Base-by-base conservation (phyloP, 2,329 filamentous ascomycete genomes). In the Alternaria sp. region DNA sequence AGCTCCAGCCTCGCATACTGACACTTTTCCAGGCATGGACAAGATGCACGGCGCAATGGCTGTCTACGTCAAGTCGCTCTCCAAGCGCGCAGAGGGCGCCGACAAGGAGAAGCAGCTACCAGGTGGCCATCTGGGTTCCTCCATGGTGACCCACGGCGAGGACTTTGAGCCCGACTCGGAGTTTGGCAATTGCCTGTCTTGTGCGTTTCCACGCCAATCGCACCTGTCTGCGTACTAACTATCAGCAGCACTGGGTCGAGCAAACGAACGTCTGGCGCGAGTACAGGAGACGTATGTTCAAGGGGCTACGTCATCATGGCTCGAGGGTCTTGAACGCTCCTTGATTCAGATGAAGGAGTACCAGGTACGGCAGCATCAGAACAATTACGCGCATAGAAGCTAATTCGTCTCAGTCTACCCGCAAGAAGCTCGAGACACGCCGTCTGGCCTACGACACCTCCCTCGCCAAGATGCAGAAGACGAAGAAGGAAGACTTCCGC, bases 311-410 rank as follows among this genome's bases (percentile, higher is more conserved):
- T 87, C 88, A 32, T 91, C 88, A 77, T 97, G 95, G 95, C 85
- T 97, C 61, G 93, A 97, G 79, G 93, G 92, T n/a, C 84, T 97
- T 21, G 95, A 98, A 79, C 86, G 93, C 69, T 96, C 91, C 25
- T 81, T 97, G 56, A 90, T 93, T 36, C 96, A 97, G 86, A 95
- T 98, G 93, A 97, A 97, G 80, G 96, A 98, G 77, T 98, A 97
- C 74, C 93, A 97, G 86, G 92, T 95, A 85, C 58, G 86, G 78
- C 54, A 25, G 10, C 59, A 15, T 36, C 30, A 36, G 40, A 11
- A 13, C 13, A 32, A 25, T 9, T 32, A 15, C 17, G 26, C 9
- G 3, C 12, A 10, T 49, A 2, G 30, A 56, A 47, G 40, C 74
- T 79, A 68, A 70, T 19, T 9, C 6, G 3, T 62, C 62, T 2